Evolutionary conservation across 2,329 filamentous ascomycete species (phyloP), one percentile per base, ranked within the genome.

Genomic region (Chaetomium olivaceum): DNA sequence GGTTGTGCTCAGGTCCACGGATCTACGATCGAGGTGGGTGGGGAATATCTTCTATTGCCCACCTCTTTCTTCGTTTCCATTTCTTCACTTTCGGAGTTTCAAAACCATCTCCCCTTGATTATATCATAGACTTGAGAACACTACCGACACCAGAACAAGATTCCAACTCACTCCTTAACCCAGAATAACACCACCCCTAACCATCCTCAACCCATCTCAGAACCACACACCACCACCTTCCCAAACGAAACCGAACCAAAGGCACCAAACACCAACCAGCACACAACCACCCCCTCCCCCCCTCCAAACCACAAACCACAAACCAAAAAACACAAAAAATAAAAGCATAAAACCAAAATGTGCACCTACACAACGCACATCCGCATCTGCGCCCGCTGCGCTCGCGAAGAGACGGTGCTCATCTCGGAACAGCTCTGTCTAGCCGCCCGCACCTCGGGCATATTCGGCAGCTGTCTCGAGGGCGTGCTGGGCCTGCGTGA

Each of bases 291-390:
- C 11, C 25, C 6, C 21, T 27, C 25, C 46, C 36, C 3, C 29
- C 25, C n/a, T n/a, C n/a, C n/a, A n/a, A 48, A 23, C 9, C 46
- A 19, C 48, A 36, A 55, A 14, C 58, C 2, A 27, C 39, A 25
- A 54, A 23, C 3, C n/a, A 21, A 36, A 9, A 9, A 43, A 73
- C 80, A 62, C 12, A 51, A 25, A 29, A 33, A 51, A 14, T 25
- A 36, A 36, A 58, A 21, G 19, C 31, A 73, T 71, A 61, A 29
- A 80, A 78, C 36, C 73, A 72, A 59, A 43, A 80, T 80, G 79
- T 81, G 79, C 65, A 74, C 73, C 67, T 80, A 79, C 72, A 73
- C 77, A 29, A 76, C 73, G 25, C 78, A 81, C 71, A 67, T 79
- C 43, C 75, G 75, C 64, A 65, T 76, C 62, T 81, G 79, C 71